These are phyloP conservation scores for Zelonia costaricensis DNA, from an alignment of 208 protist species.

Conservation along the genomic window DNA sequence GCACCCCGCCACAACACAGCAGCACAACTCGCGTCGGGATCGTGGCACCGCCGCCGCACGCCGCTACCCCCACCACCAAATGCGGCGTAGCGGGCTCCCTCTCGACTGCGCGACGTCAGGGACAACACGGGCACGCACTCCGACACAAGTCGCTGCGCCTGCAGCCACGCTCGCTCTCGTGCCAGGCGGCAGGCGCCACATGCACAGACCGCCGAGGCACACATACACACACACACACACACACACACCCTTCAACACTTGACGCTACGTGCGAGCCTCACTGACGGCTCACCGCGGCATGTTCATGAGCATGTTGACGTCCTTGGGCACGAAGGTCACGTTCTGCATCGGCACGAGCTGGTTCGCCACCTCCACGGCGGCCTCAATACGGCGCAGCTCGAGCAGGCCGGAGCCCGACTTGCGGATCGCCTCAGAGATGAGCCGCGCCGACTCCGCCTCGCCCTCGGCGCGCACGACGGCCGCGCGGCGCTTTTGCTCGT, in stretches of 20 bases:
- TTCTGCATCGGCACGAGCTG: conserved; percentile 81
- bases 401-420: conserved; percentile 82
- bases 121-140: too few species aligned
- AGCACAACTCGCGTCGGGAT: too few species aligned
- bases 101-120: too few species aligned
- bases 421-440: conserved; percentile 91
- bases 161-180: too few species aligned
- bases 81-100: too few species aligned
- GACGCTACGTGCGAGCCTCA: too few species aligned
- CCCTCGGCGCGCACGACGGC: conserved; percentile 95
- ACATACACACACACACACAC: background rate
- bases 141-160: too few species aligned
- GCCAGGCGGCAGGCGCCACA: too few species aligned
- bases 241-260: background rate
- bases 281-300: conserved; percentile 20
- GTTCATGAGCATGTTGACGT: conserved; percentile 72
- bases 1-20: too few species aligned
- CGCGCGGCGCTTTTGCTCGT: conserved; percentile 94
- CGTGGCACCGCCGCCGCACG: too few species aligned
- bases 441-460: conserved; percentile 92
- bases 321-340: conserved; percentile 82
- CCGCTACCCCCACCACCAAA: too few species aligned
- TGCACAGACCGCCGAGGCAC: too few species aligned
- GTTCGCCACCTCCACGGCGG: conserved; percentile 95
- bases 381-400: conserved; percentile 96